Evolutionary conservation across 169 alveolate genomes (phyloP), one percentile per base, ranked within the genome.

Genomic region (Eimeria tenella): DNA sequence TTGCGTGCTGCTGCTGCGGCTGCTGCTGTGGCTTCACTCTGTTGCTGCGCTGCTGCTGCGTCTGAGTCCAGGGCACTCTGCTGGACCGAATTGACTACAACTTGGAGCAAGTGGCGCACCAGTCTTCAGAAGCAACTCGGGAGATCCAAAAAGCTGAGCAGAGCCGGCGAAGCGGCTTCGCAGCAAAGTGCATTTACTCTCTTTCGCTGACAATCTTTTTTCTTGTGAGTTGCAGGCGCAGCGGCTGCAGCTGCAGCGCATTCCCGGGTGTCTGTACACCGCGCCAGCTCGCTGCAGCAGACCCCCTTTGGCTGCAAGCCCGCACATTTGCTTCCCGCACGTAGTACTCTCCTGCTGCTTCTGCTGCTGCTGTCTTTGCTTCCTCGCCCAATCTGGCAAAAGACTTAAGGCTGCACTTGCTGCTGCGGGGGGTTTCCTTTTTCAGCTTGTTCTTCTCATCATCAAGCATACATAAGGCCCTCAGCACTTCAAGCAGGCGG

Each of bases 31-130:
- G 42, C 42, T 31, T 31, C 42, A 31, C 2, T 31, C 42, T 31
- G 42, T 2, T 31, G 42, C 42, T 31, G 42, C 42, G 42, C 42
- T 31, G 42, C 42, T 60, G 70, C 6, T 60, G 70, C 70, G 11
- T 60, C 15, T 60, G 70, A 15, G 31, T 31, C 7, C 84, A 94
- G 96, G 96, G 96, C 42, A 87, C 96, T 19, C 60, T 94, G 13
- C 82, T 94, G 4, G 96, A 94, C 84, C 87, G 96, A 25, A 94
- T 94, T 83, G 96, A 94, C 95, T 94, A 94, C 91, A 94, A 94
- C 53, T 77, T 94, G 15, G 96, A 94, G 23, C 95, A 90, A 49
- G 96, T 87, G 9, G 93, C 93, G 23, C 81, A 90, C 23, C 86
- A 90, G n/a, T 77, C 96, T 17, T 25, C 91, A 8, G 87, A 91